Evolutionary conservation across 768 basidiomycete species (phyloP), one percentile per base, ranked within the genome.

Genomic region (Trametes gibbosa): DNA sequence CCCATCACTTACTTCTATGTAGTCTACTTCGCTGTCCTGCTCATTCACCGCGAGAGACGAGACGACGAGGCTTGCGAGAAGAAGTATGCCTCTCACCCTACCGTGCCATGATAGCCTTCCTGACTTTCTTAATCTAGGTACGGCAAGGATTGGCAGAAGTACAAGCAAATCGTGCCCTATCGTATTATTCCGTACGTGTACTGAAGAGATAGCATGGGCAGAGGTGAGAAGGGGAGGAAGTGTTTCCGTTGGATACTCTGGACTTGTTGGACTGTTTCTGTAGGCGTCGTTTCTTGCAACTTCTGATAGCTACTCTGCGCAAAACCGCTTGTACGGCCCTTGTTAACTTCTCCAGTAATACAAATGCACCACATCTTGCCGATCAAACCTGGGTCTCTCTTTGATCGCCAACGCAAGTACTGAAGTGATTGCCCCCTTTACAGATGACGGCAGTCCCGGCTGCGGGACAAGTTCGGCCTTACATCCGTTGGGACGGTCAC

Each of bases 1-100:
- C 96, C 95, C 23, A 83, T 98, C 70, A 95, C 97, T 5, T 95
- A 98, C 77, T 99, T 95, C 77, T 98, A 98, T 69, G 83, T 91
- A 27, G 69, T 79, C 59, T 98, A 97, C 77, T 98, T 99, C 66
- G 78, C 82, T 3, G 82, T 97, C 35, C 82, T 99, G 24, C 87
- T 99, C 59, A 77, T 94, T 34, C 97, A 98, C 74, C 80, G 97
- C 57, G 93, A 98, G 73, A 78, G 75, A 58, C 82, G 97, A 34
- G 97, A 99, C 70, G 95, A 98, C 63, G 94, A 95, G 69, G 84
- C 85, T 24, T 99, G 97, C 72, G 79, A 84, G 69, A 82, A 86
- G 68, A 98, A 98, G 92, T 91, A 63, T 63, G 87, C 74, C 46
- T 24, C 45, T 16, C 2, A 5, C 23, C 12, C 9, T 50, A 2